phyloP scores from a whole-genome alignment of 371 early-diverging fungal genomes.

The Mortierella sp. region DNA sequence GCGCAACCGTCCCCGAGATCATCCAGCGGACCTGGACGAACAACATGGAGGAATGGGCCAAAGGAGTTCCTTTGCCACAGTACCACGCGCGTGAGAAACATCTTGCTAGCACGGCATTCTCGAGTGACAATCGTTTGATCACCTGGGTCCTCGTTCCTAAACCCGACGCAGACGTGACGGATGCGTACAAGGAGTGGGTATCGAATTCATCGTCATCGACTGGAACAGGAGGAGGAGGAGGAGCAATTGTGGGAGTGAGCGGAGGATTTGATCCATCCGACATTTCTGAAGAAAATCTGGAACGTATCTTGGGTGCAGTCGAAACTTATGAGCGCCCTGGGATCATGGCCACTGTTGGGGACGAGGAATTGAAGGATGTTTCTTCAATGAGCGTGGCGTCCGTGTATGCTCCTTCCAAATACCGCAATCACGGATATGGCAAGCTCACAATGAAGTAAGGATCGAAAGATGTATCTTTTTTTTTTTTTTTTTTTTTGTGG shows the following conservation, averaged over 20 bases:
- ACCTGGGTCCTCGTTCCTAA: slow-evolving; percentile 59
- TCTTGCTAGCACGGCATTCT: slow-evolving; percentile 44
- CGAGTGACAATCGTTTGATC: slow-evolving; percentile 39
- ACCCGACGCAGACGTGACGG: slow-evolving; percentile 20
- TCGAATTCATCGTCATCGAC: neutral
- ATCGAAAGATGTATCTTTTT: too few relatives aligned
- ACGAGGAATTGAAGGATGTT: slow-evolving; percentile 36
- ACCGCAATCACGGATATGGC: slow-evolving; percentile 58
- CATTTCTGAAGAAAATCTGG: slow-evolving; percentile 18
- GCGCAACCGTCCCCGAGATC: slow-evolving; percentile 28
- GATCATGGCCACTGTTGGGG: slow-evolving; percentile 19
- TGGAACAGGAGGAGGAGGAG: neutral
- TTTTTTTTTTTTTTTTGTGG: too few relatives aligned
- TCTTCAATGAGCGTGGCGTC: slow-evolving; percentile 54
- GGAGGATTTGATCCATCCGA: slow-evolving; percentile 27
- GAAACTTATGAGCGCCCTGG: slow-evolving; percentile 57
- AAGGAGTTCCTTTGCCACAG: slow-evolving; percentile 38
- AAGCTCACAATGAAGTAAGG: slow-evolving; percentile 50
- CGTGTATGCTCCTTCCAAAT: slow-evolving; percentile 57
- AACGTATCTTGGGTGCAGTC: slow-evolving; percentile 41
- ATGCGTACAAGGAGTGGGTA: slow-evolving; percentile 9
- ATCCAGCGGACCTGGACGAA: slow-evolving; percentile 54
- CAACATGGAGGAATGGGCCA: slow-evolving; percentile 58
- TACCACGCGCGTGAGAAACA: slow-evolving; percentile 56
- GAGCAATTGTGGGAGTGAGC: neutral